Evolutionary conservation across 331 rosid species (phyloP), one percentile per base, ranked within the genome.

Genomic region (Stylosanthes scabra): DNA sequence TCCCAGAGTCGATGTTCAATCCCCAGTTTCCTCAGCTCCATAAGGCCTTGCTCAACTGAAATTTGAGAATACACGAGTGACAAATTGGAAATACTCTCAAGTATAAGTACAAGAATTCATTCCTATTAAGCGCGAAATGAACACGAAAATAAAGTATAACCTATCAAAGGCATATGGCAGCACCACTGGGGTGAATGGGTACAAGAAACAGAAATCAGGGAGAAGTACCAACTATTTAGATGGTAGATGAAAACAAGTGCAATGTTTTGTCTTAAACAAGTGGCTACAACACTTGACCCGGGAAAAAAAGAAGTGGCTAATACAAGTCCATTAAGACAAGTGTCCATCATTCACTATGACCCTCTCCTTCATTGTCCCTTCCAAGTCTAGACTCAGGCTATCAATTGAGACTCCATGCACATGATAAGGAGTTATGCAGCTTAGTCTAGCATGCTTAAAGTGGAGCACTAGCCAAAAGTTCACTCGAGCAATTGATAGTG

Each of bases 1-100:
- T 91, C 97, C 99, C 99, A 94, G 60, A 94, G 96, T 74, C 93
- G 85, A 66, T 81, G 90, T 86, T 91, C 97, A 63, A 94, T 82
- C 61, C 97, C 99, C 82, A 89, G 63, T 65, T 94, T 94, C 88
- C 91, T 80, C 40, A 94, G 92, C 82, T 91, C 97, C 74, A 69
- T 74, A 20, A 94, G 87, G 67, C 99, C 99, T 78, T 87, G 97
- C 86, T 91, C 99, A 70, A 83, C 99, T 94, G 95, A 72, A 81
- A 39, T 57, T 31, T 52, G 29, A 77, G 12, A 76, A 47, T 57
- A 44, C 50, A 66, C 12, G 9, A 60, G 67, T 57, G 52, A 77
- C 42, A 14, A 51, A 15, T 42, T 55, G 31, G 59, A 47, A 44
- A 56, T 39, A 20, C 44, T 71, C 49, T 45, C 15, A 8, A 40